A percentile compares a stretch with the other conserved stretches of the same genome.
phyloP scores from a whole-genome alignment of 306 rosid genomes.

The Cicer judaicum region DNA sequence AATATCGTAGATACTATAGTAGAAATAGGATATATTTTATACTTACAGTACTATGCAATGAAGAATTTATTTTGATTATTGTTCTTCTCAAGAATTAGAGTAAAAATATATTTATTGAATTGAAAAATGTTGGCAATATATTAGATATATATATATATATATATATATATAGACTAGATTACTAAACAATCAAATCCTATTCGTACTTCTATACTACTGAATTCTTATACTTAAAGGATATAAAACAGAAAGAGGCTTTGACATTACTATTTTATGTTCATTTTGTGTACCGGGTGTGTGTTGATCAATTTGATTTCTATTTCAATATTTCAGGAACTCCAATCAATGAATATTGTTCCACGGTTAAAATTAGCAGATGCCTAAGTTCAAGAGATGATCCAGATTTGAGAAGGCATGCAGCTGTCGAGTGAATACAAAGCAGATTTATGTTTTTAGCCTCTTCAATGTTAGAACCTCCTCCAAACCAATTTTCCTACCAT shows the following conservation, averaged over 20 bases:
- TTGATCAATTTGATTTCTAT: conserved; percentile 29
- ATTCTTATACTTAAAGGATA: no score
- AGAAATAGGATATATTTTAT: neutral
- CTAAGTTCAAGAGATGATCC: conserved; percentile 35
- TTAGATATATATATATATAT: no score
- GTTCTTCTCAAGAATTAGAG: no score
- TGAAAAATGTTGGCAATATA: no score
- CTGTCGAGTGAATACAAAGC: neutral
- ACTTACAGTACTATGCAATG: neutral
- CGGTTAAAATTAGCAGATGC: conserved; percentile 79
- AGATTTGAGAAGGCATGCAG: neutral
- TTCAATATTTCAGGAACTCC: conserved; percentile 75
- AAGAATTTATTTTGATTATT: no score
- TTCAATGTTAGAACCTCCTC: neutral
- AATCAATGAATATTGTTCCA: conserved; percentile 89
- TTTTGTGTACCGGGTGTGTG: neutral
- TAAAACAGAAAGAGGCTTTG: no score
- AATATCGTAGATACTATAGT: neutral
- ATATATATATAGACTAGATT: no score
- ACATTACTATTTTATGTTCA: neutral
- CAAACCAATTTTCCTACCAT: neutral
- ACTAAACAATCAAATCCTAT: no score
- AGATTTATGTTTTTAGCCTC: neutral
- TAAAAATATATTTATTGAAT: no score
- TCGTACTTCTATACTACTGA: no score